Evolutionary conservation across 805 yeast genomes (phyloP).

Genomic region (Ogataea ramenticola): DNA sequence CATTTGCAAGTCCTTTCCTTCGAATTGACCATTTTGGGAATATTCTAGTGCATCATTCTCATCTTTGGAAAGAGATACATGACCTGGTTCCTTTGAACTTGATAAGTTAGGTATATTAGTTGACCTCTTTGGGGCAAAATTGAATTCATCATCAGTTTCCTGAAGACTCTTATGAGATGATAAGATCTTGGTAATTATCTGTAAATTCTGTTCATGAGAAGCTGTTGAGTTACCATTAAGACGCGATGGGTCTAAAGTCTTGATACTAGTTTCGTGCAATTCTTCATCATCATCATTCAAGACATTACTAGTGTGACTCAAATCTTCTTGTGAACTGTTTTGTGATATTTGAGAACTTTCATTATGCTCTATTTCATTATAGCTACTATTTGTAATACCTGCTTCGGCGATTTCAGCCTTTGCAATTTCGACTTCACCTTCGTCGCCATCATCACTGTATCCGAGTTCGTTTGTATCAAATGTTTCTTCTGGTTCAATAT

Average conservation of each 20-base stretch:
- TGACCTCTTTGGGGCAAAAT: background rate
- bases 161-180: background rate
- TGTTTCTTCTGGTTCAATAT: slow-evolving; percentile 1
- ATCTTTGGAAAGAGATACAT: no score
- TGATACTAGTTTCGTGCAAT: no score
- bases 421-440: background rate
- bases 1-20: background rate
- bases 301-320: no score
- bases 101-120: no score
- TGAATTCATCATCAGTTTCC: background rate
- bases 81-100: no score
- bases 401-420: background rate
- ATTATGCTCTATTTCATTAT: no score
- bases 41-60: background rate
- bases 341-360: no score
- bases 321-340: no score
- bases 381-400: background rate
- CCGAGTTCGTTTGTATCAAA: background rate
- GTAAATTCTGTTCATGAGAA: background rate
- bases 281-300: no score
- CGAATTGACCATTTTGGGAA: slow-evolving; percentile 2
- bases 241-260: background rate
- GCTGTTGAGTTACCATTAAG: background rate
- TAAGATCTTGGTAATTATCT: background rate
- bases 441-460: background rate